Evolutionary conservation across 805 yeast species (phyloP).

Genomic region (Kuraishia molischiana): DNA sequence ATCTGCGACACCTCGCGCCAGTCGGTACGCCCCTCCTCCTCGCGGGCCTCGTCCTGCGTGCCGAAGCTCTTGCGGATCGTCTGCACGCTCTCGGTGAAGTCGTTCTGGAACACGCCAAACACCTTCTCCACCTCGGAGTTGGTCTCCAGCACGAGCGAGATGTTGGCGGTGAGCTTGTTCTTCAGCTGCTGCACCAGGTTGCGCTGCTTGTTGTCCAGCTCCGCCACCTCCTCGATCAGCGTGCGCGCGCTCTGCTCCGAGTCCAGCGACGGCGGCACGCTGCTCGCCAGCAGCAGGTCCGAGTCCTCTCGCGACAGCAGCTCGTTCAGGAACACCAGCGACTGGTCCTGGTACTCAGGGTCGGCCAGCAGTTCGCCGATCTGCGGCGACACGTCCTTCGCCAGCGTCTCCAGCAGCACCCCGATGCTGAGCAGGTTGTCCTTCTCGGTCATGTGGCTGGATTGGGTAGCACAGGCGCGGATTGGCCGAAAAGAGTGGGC

Average conservation of each 20-base stretch:
- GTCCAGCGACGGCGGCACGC: constrained; percentile 15
- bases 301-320: constrained; percentile 39
- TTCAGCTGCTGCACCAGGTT: constrained; percentile 3
- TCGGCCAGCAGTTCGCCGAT: constrained; percentile 17
- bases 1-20: neutral
- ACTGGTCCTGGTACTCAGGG: constrained; percentile 23
- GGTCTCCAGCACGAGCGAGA: constrained; percentile 21
- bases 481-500: no score
- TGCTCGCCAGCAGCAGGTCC: constrained; percentile 19
- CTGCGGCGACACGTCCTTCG: constrained; percentile 16
- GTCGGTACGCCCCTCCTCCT: neutral
- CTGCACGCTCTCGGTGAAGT: neutral
- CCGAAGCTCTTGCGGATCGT: neutral
- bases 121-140: constrained; percentile 3
- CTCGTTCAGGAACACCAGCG: constrained; percentile 22
- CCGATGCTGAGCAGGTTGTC: constrained; percentile 9
- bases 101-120: neutral
- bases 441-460: neutral
- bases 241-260: constrained; percentile 18
- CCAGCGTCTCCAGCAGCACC: constrained; percentile 26
- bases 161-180: constrained; percentile 20
- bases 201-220: constrained; percentile 49
- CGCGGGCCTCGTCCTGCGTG: neutral
- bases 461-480: no score
- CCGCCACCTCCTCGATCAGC: constrained; percentile 64